A percentile compares a stretch with the other conserved stretches of the same genome.
These are phyloP conservation scores for Elymus sibiricus DNA, from an alignment of 176 grass and related monocot genomes.

Conservation along the genomic window DNA sequence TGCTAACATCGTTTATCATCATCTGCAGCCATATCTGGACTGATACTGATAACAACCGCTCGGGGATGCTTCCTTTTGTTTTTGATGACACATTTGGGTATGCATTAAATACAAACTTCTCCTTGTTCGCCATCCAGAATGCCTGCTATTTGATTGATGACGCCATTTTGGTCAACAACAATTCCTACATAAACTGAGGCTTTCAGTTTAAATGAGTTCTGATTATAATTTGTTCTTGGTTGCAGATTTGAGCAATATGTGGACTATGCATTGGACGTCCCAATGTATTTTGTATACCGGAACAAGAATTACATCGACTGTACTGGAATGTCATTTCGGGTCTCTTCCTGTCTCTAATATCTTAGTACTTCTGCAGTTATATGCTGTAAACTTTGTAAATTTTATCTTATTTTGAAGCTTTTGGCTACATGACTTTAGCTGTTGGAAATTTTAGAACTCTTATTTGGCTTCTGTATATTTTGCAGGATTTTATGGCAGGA, in stretches of 20 bases:
- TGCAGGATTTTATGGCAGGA: conserved; percentile 97
- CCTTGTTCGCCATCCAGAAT: background rate
- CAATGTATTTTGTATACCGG: conserved; percentile 98
- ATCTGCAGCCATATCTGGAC: conserved; percentile 94
- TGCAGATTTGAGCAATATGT: conserved; percentile 93
- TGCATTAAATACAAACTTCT: conserved; percentile 16
- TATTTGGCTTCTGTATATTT: conserved; percentile 3
- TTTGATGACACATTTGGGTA: conserved; percentile 86
- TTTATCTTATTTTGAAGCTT: background rate
- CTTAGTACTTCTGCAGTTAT: conserved; percentile 4
- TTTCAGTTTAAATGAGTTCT: conserved; percentile 28
- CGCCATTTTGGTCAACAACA: background rate
- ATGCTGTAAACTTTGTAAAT: background rate
- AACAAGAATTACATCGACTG: conserved; percentile 95
- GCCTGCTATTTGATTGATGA: conserved; percentile 1
- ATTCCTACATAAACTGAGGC: conserved; percentile 8
- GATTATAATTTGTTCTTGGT: conserved; percentile 18
- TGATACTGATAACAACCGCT: conserved; percentile 96
- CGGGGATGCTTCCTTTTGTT: conserved; percentile 98
- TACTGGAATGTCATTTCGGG: conserved; percentile 94
- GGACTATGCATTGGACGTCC: conserved; percentile 92
- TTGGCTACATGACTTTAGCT: background rate
- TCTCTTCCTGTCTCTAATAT: conserved; percentile 41
- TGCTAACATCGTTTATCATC: conserved; percentile 20
- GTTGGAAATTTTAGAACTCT: conserved; percentile 14